Evolutionary conservation across 108 stramenopile genomes (phyloP).

Genomic region (Mediolabrus comicus): DNA sequence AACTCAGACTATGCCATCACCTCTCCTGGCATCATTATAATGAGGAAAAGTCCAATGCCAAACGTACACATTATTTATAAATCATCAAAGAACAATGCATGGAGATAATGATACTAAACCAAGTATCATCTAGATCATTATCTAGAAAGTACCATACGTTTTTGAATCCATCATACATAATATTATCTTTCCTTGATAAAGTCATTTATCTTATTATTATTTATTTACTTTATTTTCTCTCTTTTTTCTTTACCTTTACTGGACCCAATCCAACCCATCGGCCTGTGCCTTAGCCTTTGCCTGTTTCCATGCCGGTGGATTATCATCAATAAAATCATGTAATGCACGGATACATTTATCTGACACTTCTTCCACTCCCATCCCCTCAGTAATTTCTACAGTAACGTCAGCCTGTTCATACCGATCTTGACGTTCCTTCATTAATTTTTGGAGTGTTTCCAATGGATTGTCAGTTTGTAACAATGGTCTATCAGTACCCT

Average conservation of each 20-base stretch:
- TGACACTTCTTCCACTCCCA: conserved; percentile 53
- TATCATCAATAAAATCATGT: conserved; percentile 89
- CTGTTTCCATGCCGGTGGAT: conserved; percentile 87
- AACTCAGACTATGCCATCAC: too few species aligned
- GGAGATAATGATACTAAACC: too few species aligned
- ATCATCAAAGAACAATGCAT: too few species aligned
- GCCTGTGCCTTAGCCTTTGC: conserved; percentile 79
- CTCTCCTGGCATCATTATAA: too few species aligned
- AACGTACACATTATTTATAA: too few species aligned
- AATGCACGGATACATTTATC: conserved; percentile 60
- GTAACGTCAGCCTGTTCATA: conserved; percentile 86
- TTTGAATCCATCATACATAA: too few species aligned
- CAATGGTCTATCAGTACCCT: conserved; percentile 82
- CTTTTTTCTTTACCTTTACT: conserved; percentile 24
- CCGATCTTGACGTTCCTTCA: conserved; percentile 55
- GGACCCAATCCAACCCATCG: conserved; percentile 85
- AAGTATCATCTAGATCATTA: too few species aligned
- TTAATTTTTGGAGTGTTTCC: conserved; percentile 58
- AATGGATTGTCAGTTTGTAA: conserved; percentile 75
- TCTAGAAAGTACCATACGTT: too few species aligned
- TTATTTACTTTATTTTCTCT: too few species aligned
- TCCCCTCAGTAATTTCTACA: conserved; percentile 58
- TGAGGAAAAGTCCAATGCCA: too few species aligned
- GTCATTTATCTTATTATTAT: too few species aligned
- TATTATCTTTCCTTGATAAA: too few species aligned